phyloP scores from a whole-genome alignment of 2,329 filamentous ascomycete species.

The Sclerotinia subarctica region DNA sequence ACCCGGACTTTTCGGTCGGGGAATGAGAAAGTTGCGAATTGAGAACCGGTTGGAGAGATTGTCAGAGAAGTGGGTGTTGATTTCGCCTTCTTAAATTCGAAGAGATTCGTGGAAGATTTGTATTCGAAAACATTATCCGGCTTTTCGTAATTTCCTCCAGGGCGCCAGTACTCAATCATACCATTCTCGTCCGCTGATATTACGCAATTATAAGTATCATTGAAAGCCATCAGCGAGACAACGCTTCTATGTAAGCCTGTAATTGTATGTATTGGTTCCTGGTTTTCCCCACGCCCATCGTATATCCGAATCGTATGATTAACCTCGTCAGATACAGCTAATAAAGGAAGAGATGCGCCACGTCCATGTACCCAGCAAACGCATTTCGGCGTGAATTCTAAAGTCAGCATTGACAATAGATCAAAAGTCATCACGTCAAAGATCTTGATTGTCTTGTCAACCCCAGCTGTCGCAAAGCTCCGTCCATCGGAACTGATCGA shows the following conservation, averaged over 20 bases:
- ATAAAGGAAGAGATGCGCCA: slow-evolving; percentile 79
- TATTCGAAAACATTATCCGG: slow-evolving; percentile 87
- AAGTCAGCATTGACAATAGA: slow-evolving; percentile 74
- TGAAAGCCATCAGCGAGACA: slow-evolving; percentile 84
- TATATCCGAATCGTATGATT: slow-evolving; percentile 76
- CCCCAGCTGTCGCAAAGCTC: slow-evolving; percentile 86
- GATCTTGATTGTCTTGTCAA: slow-evolving; percentile 75
- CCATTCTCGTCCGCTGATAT: slow-evolving; percentile 84
- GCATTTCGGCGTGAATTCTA: slow-evolving; percentile 71
- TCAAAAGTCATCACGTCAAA: slow-evolving; percentile 85
- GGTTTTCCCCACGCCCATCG: slow-evolving; percentile 82
- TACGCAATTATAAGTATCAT: slow-evolving; percentile 83
- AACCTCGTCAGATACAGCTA: slow-evolving; percentile 76
- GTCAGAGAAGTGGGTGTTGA: slow-evolving; percentile 77
- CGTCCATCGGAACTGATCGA: slow-evolving; percentile 86
- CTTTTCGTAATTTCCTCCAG: slow-evolving; percentile 78
- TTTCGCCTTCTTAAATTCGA: slow-evolving; percentile 96
- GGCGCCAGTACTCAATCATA: slow-evolving; percentile 97
- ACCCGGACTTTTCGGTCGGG: slow-evolving; percentile 90
- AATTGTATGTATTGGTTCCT: slow-evolving; percentile 72
- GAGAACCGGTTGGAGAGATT: slow-evolving; percentile 79
- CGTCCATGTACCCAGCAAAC: slow-evolving; percentile 90
- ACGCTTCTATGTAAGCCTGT: slow-evolving; percentile 76
- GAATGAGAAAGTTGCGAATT: slow-evolving; percentile 85
- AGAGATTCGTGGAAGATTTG: slow-evolving; percentile 91